Evolutionary conservation across 352 stramenopile species (phyloP), one percentile per base, ranked within the genome.

Genomic region (Phytopythium boreale): DNA sequence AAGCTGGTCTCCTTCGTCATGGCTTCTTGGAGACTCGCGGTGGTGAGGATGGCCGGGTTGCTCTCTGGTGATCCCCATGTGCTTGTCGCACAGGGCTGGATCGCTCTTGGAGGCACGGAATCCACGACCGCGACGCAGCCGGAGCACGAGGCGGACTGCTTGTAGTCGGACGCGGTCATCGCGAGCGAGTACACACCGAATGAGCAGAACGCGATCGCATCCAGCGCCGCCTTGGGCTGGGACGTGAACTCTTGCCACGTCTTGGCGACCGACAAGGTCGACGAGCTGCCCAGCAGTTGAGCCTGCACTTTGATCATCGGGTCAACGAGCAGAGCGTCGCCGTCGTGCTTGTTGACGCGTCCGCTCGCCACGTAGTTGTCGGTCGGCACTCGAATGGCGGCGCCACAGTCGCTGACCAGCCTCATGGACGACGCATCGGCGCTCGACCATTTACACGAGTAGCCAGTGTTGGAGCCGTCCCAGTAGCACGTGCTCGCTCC

Each of bases 301-400:
- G 5, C 49, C 10, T n/a, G 27, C 7, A 56, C 27, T 20, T 31
- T 19, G 1, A 56, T n/a, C 49, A n/a, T 56, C 49, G 49, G 49
- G 3, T 31, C 17, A 15, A 31, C 9, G 9, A 53, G 22, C 4
- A n/a, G 20, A 36, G 17, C 34, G 20, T 26, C 11, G 24, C 24
- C 46, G 37, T 70, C 67, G 47, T 64, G 46, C 46, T 61, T 51
- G 52, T 70, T 70, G 1, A 20, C 31, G 17, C 69, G 66, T 17
- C 22, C 19, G 46, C 70, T 62, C 22, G 31, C 24, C 14, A 82
- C 51, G 26, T 79, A 74, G 20, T 66, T 77, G n/a, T 75, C 68
- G 14, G 66, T 63, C 24, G 49, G 49, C 24, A 56, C 27, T 3
- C 17, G 49, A 26, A 56, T 19, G 24, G 24, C 49, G 2, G 26